Percentiles rank a stretch among this genome's conserved stretches.
phyloP scores from a whole-genome alignment of 1,139 yeast genomes.

The Candida sojae region DNA sequence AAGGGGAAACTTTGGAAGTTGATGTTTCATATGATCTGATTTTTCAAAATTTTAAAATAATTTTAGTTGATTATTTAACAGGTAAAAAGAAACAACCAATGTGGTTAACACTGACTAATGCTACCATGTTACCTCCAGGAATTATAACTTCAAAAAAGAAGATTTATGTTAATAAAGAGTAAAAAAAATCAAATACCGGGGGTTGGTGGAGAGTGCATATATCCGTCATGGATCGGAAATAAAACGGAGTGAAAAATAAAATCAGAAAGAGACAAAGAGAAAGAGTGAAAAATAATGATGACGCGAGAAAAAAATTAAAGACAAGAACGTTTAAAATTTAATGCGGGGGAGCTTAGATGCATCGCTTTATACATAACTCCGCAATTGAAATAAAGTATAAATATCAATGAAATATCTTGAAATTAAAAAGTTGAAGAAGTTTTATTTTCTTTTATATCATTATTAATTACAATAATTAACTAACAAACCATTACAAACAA shows the following conservation, averaged over 20 bases:
- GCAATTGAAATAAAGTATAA: neutral
- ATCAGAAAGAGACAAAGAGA: too few relatives aligned
- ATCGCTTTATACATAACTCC: too few relatives aligned
- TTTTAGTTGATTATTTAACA: constrained; percentile 25
- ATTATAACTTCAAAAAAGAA: constrained; percentile 7
- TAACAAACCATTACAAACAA: neutral
- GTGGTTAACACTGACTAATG: constrained; percentile 31
- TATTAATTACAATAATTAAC: neutral
- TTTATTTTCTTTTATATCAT: neutral
- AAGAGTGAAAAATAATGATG: too few relatives aligned
- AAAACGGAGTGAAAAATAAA: neutral
- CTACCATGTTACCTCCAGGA: constrained; percentile 27
- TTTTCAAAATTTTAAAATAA: constrained; percentile 24
- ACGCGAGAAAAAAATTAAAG: neutral
- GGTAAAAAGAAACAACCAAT: constrained; percentile 32
- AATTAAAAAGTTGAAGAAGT: too few relatives aligned
- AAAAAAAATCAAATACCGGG: neutral
- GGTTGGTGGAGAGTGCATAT: neutral
- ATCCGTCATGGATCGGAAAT: neutral
- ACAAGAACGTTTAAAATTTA: neutral
- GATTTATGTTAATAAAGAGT: constrained; percentile 2
- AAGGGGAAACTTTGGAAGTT: constrained; percentile 21
- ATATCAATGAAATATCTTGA: neutral
- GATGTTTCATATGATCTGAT: constrained; percentile 24
- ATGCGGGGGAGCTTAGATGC: too few relatives aligned